These are phyloP conservation scores for Hyaloperonospora arabidopsidis DNA, from an alignment of 352 stramenopile genomes.

Conservation along the genomic window DNA sequence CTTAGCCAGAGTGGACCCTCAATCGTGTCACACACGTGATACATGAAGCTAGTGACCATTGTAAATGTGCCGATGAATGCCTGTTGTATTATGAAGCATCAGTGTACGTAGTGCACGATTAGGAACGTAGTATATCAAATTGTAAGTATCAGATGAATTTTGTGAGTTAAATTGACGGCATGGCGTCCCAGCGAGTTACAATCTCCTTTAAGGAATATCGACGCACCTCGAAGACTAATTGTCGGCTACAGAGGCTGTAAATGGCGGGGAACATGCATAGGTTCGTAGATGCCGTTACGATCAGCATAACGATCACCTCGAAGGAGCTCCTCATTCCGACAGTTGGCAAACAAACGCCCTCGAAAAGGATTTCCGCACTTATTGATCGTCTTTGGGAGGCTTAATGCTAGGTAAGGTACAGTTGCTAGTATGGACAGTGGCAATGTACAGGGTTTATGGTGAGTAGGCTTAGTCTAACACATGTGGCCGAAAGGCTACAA, in stretches of 20 bases:
- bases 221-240: constrained; percentile 68
- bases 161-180: background rate
- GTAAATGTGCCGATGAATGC: constrained; percentile 72
- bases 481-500: constrained; percentile 53
- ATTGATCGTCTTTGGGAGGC: constrained; percentile 1
- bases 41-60: constrained; percentile 73
- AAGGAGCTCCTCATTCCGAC: constrained; percentile 47
- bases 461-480: rapidly evolving
- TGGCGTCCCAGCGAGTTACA: background rate
- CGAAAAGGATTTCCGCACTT: background rate
- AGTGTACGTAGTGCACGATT: too few relatives aligned
- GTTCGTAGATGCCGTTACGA: constrained; percentile 68
- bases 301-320: constrained; percentile 62
- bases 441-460: background rate
- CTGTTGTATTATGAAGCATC: too few relatives aligned
- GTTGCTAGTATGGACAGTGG: constrained; percentile 17
- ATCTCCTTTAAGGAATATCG: background rate
- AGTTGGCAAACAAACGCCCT: constrained; percentile 1
- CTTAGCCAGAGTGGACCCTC: constrained; percentile 66
- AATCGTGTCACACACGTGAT: constrained; percentile 74
- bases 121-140: constrained; percentile 5
- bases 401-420: constrained; percentile 1
- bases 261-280: constrained; percentile 74
- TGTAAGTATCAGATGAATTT: background rate
- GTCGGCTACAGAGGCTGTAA: constrained; percentile 40